Evolutionary conservation across 1,284 basidiomycete genomes (phyloP).

Genomic region (Apiotrichum porosum): DNA sequence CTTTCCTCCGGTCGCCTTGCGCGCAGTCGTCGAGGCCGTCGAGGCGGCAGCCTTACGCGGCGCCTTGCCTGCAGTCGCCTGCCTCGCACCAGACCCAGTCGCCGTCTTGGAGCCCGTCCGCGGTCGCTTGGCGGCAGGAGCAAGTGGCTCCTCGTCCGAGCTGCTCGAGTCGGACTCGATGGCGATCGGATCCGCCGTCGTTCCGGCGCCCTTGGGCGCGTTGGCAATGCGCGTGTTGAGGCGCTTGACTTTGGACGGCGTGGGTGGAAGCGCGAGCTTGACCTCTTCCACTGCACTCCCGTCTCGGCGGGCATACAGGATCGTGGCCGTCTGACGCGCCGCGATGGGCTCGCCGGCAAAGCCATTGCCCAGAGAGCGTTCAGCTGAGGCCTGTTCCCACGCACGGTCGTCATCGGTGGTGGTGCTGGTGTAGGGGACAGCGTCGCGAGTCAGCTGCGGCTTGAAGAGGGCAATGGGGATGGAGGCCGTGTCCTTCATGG

Average conservation of each 20-base stretch:
- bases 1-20: background rate
- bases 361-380: conserved; percentile 40
- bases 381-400: conserved; percentile 32
- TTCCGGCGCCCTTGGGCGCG: conserved; percentile 14
- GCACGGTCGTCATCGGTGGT: background rate
- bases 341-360: conserved; percentile 33
- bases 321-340: conserved; percentile 26
- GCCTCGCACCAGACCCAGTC: conserved; percentile 8
- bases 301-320: conserved; percentile 19
- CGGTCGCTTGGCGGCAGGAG: conserved; percentile 20
- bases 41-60: conserved; percentile 8
- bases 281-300: background rate
- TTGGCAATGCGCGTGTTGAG: background rate
- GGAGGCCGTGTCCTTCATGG: conserved; percentile 34
- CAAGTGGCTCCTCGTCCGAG: conserved; percentile 14
- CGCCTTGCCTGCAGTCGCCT: conserved; percentile 22
- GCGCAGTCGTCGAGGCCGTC: background rate
- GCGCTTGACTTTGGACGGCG: conserved; percentile 6
- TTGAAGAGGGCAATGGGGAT: conserved; percentile 38
- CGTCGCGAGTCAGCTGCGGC: conserved; percentile 36
- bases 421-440: conserved; percentile 15
- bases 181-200: conserved; percentile 34
- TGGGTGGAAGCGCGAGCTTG: conserved; percentile 6
- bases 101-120: conserved; percentile 16
- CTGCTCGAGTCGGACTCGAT: conserved; percentile 30